Evolutionary conservation across 139 green algal species (phyloP), one percentile per base, ranked within the genome.

Genomic region (Mychonastes homosphaera): DNA sequence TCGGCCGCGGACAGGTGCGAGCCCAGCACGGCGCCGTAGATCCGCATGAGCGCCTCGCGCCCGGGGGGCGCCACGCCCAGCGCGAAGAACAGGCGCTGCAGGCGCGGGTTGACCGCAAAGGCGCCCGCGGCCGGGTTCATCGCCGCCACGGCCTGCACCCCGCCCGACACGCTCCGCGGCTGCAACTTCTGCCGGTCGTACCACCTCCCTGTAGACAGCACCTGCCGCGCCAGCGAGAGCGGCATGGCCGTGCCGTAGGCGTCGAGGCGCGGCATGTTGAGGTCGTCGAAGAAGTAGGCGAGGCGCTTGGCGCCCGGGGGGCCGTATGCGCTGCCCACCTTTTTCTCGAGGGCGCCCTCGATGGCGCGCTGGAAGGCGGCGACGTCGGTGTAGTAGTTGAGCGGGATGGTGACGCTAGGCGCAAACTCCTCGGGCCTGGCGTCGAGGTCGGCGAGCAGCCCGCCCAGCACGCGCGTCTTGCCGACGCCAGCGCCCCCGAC

Each of bases 11-110:
- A 21, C 43, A 50, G 16, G 21, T 18, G 10, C 36, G 70, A 67
- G 61, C 70, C 65, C 23, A 94, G 69, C 69, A 94, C 92, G 36
- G 79, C 89, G 65, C 86, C 86, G 62, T 89, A 94, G 64, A 94
- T 94, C 69, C 80, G 81, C 84, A 94, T 92, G 8, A 94, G 73
- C 10, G 73, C 84, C 55, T 93, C 84, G 48, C 86, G 78, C 44
- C 81, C 79, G 2, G 86, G 86, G 70, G 90, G 90, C 64, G 89
- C 84, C 64, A 95, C 78, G 27, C 84, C 84, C 36, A 95, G 74
- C 9, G 86, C 92, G 73, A 91, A 87, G 81, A 95, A 95, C 18
- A 95, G 83, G 12, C 86, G 81, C 76, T 95, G 86, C 73, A 95
- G 75, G 35, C 86, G 77, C 16, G 86, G 86, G 77, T 95, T 90